A percentile compares a stretch with the other conserved stretches of the same genome.
Conservation (phyloP, 2,329 filamentous ascomycete species). For the Aspergillus puulaauensis region DNA sequence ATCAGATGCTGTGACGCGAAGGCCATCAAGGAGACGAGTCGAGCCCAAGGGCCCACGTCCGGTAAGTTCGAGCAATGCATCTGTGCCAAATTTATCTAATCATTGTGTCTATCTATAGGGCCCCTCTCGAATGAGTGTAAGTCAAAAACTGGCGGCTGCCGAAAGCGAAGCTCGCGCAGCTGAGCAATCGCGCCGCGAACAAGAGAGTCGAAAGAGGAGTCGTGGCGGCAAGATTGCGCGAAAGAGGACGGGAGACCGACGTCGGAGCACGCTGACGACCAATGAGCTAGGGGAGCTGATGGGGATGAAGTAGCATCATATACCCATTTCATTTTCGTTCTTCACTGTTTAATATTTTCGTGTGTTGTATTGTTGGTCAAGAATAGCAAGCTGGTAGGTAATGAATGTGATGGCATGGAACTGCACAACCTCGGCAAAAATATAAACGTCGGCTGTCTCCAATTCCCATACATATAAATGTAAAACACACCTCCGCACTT, state of each 20-base stretch:
- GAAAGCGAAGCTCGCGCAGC: constrained; percentile 45
- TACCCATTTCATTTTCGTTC: constrained; percentile 8
- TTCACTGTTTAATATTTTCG: constrained; percentile 2
- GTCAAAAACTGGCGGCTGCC: constrained; percentile 44
- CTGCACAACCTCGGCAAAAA: constrained; percentile 9
- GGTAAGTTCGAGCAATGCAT: constrained; percentile 21
- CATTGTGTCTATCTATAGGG: neutral
- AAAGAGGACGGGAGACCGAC: constrained; percentile 30
- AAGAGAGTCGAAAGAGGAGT: constrained; percentile 37
- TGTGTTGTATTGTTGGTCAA: neutral
- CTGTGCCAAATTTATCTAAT: neutral
- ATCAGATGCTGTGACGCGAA: constrained; percentile 29
- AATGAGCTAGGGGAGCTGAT: constrained; percentile 45
- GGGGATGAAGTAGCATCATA: constrained; percentile 23
- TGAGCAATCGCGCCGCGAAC: constrained; percentile 33
- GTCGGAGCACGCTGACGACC: constrained; percentile 46
- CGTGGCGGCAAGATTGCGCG: constrained; percentile 28
- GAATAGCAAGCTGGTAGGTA: neutral
- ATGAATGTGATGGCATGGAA: constrained; percentile 2
- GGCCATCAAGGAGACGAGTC: constrained; percentile 25
- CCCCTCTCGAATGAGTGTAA: constrained; percentile 34
- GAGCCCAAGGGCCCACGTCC: constrained; percentile 29
- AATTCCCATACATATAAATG: neutral
- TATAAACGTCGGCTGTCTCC: neutral
- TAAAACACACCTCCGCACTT: neutral